Conservation (phyloP, 768 basidiomycete species). For the Kwoniella europaea region DNA sequence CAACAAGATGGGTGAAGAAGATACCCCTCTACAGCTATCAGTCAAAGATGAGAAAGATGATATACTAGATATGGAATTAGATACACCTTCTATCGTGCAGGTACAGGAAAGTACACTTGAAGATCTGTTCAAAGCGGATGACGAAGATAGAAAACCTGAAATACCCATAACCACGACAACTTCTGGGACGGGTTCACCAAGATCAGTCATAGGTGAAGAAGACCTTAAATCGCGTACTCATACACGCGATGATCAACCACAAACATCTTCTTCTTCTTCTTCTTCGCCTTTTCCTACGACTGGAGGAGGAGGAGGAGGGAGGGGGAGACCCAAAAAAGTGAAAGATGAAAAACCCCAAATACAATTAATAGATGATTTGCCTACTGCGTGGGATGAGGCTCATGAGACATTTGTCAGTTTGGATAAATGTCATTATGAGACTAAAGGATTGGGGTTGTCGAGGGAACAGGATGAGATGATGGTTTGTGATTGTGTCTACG, state of each 20-base stretch:
- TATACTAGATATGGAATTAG: constrained; percentile 4
- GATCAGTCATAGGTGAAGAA: constrained; percentile 16
- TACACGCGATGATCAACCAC: neutral
- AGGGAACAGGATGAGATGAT: constrained; percentile 89
- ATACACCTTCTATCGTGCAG: neutral
- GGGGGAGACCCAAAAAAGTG: constrained; percentile 14
- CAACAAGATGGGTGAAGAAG: neutral
- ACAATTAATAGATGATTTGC: constrained; percentile 75
- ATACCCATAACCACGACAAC: neutral
- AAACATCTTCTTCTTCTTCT: constrained; percentile 10
- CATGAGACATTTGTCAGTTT: constrained; percentile 75
- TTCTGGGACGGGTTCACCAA: neutral
- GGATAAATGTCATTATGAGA: constrained; percentile 80
- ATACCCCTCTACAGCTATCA: neutral
- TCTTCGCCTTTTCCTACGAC: constrained; percentile 4
- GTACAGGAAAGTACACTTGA: neutral
- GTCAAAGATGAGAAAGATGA: neutral
- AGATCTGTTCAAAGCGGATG: neutral
- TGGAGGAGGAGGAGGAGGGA: constrained; percentile 1
- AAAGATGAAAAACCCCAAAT: constrained; percentile 10
- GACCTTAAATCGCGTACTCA: constrained; percentile 27
- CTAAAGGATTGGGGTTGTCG: constrained; percentile 81
- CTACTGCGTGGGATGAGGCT: constrained; percentile 75
- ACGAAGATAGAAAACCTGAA: neutral
- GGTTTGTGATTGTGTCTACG: constrained; percentile 90